A percentile compares a stretch with the other conserved stretches of the same genome.
Evolutionary conservation across 352 stramenopile species (phyloP).

Genomic region (Phytopythium litorale): DNA sequence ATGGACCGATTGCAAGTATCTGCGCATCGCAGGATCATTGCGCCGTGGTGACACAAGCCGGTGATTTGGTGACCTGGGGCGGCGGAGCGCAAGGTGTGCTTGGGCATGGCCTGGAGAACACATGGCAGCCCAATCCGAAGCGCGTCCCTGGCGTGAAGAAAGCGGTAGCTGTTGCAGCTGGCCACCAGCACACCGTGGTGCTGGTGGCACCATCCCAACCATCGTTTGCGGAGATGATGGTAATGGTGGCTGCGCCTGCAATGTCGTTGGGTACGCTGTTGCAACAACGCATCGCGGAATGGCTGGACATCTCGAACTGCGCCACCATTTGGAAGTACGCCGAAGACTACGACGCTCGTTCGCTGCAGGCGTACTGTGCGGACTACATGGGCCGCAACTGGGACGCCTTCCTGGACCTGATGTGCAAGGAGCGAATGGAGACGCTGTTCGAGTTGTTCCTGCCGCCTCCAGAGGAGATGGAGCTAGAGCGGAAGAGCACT

Average conservation of each 20-base stretch:
- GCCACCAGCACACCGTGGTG: slow-evolving; percentile 73
- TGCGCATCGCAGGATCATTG: slow-evolving; percentile 77
- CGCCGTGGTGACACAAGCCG: slow-evolving; percentile 56
- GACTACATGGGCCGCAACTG: slow-evolving; percentile 71
- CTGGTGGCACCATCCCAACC: slow-evolving; percentile 48
- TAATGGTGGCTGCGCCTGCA: background rate
- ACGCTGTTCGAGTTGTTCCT: slow-evolving; percentile 63
- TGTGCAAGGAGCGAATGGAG: slow-evolving; percentile 57
- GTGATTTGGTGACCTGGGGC: slow-evolving; percentile 75
- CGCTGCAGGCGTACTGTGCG: slow-evolving; percentile 42
- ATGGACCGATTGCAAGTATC: slow-evolving; percentile 45
- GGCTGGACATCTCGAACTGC: slow-evolving; percentile 62
- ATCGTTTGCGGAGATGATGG: slow-evolving; percentile 12
- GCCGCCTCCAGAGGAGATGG: slow-evolving; percentile 20
- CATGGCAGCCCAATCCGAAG: slow-evolving; percentile 79
- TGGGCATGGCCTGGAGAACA: slow-evolving; percentile 64
- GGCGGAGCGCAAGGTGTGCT: slow-evolving; percentile 65
- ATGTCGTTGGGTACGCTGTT: slow-evolving; percentile 35
- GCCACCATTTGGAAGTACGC: slow-evolving; percentile 57
- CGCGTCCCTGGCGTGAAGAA: slow-evolving; percentile 73
- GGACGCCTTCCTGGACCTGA: slow-evolving; percentile 64
- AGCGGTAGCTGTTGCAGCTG: slow-evolving; percentile 53
- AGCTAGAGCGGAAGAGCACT: slow-evolving; percentile 14
- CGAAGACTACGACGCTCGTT: slow-evolving; percentile 38
- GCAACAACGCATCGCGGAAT: slow-evolving; percentile 41